Evolutionary conservation across 495 filamentous ascomycete genomes (phyloP), one percentile per base, ranked within the genome.

Genomic region (Aspergillus heteromorphus): DNA sequence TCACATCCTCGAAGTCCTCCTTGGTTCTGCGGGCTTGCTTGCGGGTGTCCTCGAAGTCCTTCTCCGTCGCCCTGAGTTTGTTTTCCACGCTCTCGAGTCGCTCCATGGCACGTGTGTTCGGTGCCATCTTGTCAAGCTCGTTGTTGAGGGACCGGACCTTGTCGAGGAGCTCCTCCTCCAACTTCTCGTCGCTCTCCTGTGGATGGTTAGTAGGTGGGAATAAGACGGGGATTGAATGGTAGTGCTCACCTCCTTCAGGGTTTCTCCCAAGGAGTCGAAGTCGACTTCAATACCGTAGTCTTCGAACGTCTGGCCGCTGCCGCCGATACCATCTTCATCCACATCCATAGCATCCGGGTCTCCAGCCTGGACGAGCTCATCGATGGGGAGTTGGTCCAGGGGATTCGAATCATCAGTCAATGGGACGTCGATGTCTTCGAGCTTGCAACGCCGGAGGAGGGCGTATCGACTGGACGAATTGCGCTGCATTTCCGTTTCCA

Each of bases 251-350:
- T 87, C 82, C 70, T 87, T 89, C 11, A 96, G 76, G 16, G 95
- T 89, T 20, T 92, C 89, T 56, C 91, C 89, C 3, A 99, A 81
- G 47, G 83, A 81, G 48, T 89, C 84, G 72, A 95, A 99, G 68
- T 96, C 84, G 49, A 95, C 78, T 55, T 93, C 87, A 54, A 99
- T 96, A 49, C 95, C 95, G 64, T 96, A 93, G 67, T 96, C 89
- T 60, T 92, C 83, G 14, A 87, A 80, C 2, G 77, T 75, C 6
- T 64, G 30, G 48, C 73, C 72, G 13, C 68, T 48, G 17, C 62
- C 67, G 25, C 67, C 62, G 13, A 59, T 73, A 25, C 72, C 66
- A 51, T 83, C 86, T 48, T 90, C 87, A 51, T 90, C 89, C 17
- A 96, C 75, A 59, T 96, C 91, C 91, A 96, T 95, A 1, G 87